Conservation (phyloP, 148 eudicot genomes). For the Vaccinium darrowii region DNA sequence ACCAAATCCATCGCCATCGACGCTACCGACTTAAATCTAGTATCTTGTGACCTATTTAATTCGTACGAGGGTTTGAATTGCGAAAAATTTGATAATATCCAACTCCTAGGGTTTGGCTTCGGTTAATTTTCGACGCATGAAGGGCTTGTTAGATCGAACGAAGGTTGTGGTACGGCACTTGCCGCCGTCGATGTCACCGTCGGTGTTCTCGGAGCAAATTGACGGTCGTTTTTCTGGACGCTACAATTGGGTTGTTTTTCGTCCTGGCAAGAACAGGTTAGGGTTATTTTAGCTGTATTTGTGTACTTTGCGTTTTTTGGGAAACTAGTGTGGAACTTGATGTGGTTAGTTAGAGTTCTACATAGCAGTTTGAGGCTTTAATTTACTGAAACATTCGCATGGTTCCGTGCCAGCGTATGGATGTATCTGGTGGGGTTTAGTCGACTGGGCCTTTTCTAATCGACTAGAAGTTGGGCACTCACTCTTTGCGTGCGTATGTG, state of each 20-base stretch:
- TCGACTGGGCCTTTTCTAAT: not conserved
- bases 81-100: not conserved
- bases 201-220: slow-evolving; percentile 38
- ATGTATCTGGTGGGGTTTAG: not conserved
- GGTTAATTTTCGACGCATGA: slow-evolving; percentile 31
- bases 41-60: slow-evolving; percentile 19
- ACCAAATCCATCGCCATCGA: slow-evolving; percentile 11
- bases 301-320: not conserved
- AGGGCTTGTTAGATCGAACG: slow-evolving; percentile 45
- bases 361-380: not conserved
- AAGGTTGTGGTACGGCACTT: slow-evolving; percentile 59
- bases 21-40: not conserved
- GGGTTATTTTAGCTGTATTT: not conserved
- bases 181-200: slow-evolving; percentile 47
- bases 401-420: not conserved
- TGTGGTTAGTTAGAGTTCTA: not conserved
- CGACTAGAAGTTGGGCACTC: no score
- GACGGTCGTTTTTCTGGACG: slow-evolving; percentile 45
- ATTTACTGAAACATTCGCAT: not conserved
- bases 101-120: slow-evolving; percentile 24
- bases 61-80: slow-evolving; percentile 2
- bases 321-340: not conserved
- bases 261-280: slow-evolving; percentile 43
- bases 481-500: no score
- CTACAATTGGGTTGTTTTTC: slow-evolving; percentile 41